Evolutionary conservation across 2,329 filamentous ascomycete genomes (phyloP).

Genomic region (Xylariaceae sp.): DNA sequence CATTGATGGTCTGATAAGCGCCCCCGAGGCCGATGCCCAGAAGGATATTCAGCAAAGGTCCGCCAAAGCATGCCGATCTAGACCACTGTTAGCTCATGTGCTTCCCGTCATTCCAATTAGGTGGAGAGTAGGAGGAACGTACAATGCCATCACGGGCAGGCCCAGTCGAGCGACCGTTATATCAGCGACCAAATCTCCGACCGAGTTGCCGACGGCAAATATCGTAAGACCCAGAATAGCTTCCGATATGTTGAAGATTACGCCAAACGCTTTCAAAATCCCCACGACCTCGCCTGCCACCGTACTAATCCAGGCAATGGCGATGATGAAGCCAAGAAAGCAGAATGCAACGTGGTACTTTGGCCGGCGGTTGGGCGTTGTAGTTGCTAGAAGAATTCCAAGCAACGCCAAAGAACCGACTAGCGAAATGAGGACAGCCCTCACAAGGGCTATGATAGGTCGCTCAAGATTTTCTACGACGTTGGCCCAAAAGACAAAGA

Average conservation of each 20-base stretch:
- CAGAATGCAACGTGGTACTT: slow-evolving; percentile 75
- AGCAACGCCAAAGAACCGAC: slow-evolving; percentile 66
- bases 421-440: slow-evolving; percentile 61
- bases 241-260: slow-evolving; percentile 89
- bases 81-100: slow-evolving; percentile 20
- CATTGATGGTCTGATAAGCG: slow-evolving; percentile 76
- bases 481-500: slow-evolving; percentile 72
- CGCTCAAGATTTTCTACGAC: slow-evolving; percentile 54
- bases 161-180: slow-evolving; percentile 90
- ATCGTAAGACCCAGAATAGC: slow-evolving; percentile 92
- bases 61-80: slow-evolving; percentile 90
- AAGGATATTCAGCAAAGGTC: slow-evolving; percentile 95
- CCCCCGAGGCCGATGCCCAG: slow-evolving; percentile 91
- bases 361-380: slow-evolving; percentile 62
- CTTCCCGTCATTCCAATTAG: not conserved
- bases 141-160: slow-evolving; percentile 91
- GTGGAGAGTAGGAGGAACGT: slow-evolving; percentile 31
- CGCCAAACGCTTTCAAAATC: slow-evolving; percentile 86
- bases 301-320: slow-evolving; percentile 93
- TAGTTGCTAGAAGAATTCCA: slow-evolving; percentile 62
- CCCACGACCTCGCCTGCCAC: slow-evolving; percentile 95
- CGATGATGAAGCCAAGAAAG: slow-evolving; percentile 84
- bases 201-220: slow-evolving; percentile 92
- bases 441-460: slow-evolving; percentile 48
- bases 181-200: slow-evolving; percentile 91